Evolutionary conservation across 768 basidiomycete genomes (phyloP), one percentile per base, ranked within the genome.

Genomic region (Russula sp.): DNA sequence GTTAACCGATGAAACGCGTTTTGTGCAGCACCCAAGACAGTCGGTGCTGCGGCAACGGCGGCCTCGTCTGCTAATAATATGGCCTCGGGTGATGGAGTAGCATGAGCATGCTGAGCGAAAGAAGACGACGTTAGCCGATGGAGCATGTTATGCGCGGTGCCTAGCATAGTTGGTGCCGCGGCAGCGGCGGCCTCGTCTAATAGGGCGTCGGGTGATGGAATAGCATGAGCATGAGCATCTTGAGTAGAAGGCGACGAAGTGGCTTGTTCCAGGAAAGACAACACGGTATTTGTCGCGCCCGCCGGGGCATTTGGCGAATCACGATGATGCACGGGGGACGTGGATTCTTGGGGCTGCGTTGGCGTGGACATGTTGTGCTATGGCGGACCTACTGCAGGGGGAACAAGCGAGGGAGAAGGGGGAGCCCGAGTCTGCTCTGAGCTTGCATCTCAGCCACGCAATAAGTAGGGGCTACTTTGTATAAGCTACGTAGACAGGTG

Each of bases 401-500:
- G 22, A 7, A 28, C 44, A 48, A 7, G 36, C 8, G 13, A 54
- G 54, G 28, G 26, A 18, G 30, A 36, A 22, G n/a, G 13, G n/a
- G 44, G 13, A 2, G 52, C 22, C 8, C 40, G 13, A 11, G 22
- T 22, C 38, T 6, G n/a, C 22, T 48, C n/a, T 13, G n/a, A 10
- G 24, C 7, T 44, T n/a, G 42, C 30, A 14, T 14, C 38, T 10
- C 32, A 10, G 11, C 13, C 14, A 11, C 32, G 57, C 57, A 42
- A 46, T 64, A 56, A 60, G 55, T 60, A 22, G n/a, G 13, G 9
- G 34, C n/a, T 14, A 22, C 32, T 5, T 10, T 11, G 8, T 18
- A 46, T 20, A 32, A 7, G 48, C 18, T 2, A 11, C 10, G 24
- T 44, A 28, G 59, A 60, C 64, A 65, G 63, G 22, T 54, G 63